Evolutionary conservation across 345 rosid genomes (phyloP).

Genomic region (Aquilaria sinensis): DNA sequence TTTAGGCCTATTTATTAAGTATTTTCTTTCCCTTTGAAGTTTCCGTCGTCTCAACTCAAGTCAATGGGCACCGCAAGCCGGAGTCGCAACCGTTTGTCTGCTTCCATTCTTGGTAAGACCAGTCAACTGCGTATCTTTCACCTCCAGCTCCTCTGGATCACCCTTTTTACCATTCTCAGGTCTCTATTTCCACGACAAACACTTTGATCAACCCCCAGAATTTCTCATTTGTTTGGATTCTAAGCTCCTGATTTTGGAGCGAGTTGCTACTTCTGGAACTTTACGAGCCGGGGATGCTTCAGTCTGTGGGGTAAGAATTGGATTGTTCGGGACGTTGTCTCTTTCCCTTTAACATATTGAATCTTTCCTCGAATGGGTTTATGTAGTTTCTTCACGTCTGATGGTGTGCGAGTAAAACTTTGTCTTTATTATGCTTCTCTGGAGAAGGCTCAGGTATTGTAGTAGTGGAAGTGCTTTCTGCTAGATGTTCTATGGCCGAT

Average conservation of each 20-base stretch:
- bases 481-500: slow-evolving; percentile 42
- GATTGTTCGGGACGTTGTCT: slow-evolving; percentile 24
- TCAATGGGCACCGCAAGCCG: not conserved
- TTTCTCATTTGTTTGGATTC: not conserved
- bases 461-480: slow-evolving; percentile 11
- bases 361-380: slow-evolving; percentile 19
- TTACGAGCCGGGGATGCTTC: not conserved
- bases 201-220: not conserved
- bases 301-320: slow-evolving; percentile 1
- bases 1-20: not conserved
- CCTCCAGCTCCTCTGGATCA: not conserved
- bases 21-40: not conserved
- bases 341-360: slow-evolving; percentile 17
- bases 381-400: slow-evolving; percentile 10
- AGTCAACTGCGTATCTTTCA: slow-evolving; percentile 9
- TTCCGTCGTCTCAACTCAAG: slow-evolving; percentile 4
- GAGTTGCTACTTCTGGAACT: not conserved
- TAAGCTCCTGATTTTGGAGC: not conserved
- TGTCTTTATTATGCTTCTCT: not conserved
- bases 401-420: slow-evolving; percentile 13
- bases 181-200: not conserved
- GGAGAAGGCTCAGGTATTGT: not conserved
- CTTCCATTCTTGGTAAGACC: not conserved
- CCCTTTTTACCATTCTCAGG: not conserved
- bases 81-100: not conserved